Evolutionary conservation across 305 asterid species (phyloP).

Genomic region (Galium porrigens): DNA sequence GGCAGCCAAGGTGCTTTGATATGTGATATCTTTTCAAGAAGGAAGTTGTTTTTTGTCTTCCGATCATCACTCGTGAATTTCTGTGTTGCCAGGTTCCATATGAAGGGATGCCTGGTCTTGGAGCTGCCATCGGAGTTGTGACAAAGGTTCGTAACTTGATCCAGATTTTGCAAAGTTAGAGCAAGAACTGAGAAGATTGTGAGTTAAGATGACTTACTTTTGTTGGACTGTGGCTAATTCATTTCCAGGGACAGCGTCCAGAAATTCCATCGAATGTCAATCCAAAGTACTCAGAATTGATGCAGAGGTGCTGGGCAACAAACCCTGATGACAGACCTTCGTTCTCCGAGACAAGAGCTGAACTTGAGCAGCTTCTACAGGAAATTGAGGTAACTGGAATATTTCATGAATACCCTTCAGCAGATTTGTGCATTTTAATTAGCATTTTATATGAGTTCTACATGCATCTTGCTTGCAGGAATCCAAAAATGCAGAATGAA

Average conservation of each 20-base stretch:
- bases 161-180: not conserved
- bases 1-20: slow-evolving; percentile 50
- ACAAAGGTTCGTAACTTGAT: slow-evolving; percentile 45
- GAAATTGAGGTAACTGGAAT: slow-evolving; percentile 36
- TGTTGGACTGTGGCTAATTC: not conserved
- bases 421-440: not conserved
- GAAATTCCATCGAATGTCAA: slow-evolving; percentile 50
- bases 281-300: slow-evolving; percentile 51
- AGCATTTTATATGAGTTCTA: not conserved
- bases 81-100: slow-evolving; percentile 53
- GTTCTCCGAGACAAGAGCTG: slow-evolving; percentile 45
- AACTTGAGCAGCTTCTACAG: slow-evolving; percentile 48
- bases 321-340: slow-evolving; percentile 52
- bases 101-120: slow-evolving; percentile 62
- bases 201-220: not conserved
- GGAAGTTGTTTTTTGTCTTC: slow-evolving; percentile 1
- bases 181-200: not conserved
- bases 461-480: slow-evolving; percentile 28
- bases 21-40: slow-evolving; percentile 8
- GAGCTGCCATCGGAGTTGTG: slow-evolving; percentile 82
- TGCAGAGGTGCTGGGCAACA: slow-evolving; percentile 79
- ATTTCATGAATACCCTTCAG: not conserved
- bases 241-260: slow-evolving; percentile 71
- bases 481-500: slow-evolving; percentile 13
- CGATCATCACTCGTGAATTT: slow-evolving; percentile 7